These are phyloP conservation scores for Colletotrichum sp. DNA, from an alignment of 2,329 filamentous ascomycete genomes.

Conservation along the genomic window DNA sequence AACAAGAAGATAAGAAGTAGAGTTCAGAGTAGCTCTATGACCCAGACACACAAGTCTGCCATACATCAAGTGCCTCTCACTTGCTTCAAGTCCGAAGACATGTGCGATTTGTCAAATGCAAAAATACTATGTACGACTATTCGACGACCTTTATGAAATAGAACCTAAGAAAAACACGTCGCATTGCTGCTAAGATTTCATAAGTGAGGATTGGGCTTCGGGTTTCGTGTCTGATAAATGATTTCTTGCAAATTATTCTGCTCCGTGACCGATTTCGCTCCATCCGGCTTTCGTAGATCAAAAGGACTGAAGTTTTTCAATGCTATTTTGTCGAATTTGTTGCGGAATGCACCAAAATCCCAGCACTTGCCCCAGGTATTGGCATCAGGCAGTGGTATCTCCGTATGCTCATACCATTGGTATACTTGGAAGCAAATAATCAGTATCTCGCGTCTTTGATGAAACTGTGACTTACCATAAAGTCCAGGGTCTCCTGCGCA, in stretches of 20 bases:
- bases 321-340: not conserved
- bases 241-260: slow-evolving; percentile 6
- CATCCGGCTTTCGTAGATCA: not conserved
- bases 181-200: not conserved
- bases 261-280: not conserved
- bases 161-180: not conserved
- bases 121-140: not conserved
- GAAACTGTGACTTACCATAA: not conserved
- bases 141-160: not conserved
- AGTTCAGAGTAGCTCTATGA: not conserved
- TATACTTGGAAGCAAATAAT: not conserved
- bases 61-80: not conserved
- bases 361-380: slow-evolving; percentile 11
- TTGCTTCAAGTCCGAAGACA: not conserved
- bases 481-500: slow-evolving; percentile 2
- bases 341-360: not conserved
- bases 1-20: not conserved
- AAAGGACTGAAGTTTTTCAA: not conserved
- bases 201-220: not conserved
- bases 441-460: not conserved
- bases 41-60: not conserved
- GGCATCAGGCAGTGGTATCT: not conserved
- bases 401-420: slow-evolving; percentile 3
- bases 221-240: not conserved
- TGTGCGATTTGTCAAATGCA: not conserved